Conservation (phyloP, 257 asterid species). For the Nicotiana sylvestris region DNA sequence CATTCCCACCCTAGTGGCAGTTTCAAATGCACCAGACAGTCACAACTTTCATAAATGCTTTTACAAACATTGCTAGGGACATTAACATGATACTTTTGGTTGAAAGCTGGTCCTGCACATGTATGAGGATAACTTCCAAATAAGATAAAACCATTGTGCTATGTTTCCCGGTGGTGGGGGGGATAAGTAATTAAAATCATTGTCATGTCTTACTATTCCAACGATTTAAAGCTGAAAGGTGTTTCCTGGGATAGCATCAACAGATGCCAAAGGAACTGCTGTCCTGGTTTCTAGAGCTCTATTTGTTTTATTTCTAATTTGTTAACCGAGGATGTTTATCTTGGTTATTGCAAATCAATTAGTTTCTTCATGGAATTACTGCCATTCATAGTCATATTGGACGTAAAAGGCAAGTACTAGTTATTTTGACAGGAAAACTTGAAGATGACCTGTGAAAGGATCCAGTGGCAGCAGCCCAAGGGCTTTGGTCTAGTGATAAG, state of each 20-base stretch:
- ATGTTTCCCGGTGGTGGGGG: not conserved
- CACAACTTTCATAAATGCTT: not conserved
- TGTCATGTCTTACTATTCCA: not conserved
- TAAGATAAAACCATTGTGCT: not conserved
- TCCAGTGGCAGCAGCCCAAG: not conserved
- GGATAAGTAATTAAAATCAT: not conserved
- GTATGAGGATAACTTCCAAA: not conserved
- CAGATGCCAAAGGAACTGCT: not conserved
- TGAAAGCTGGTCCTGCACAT: not conserved
- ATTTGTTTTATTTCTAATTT: not conserved
- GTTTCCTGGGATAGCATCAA: slow-evolving; percentile 1
- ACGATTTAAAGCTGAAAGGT: not conserved
- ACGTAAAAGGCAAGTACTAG: not conserved
- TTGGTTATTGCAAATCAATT: not conserved
- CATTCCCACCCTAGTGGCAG: not conserved
- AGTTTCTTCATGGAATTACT: not conserved
- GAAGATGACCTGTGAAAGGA: not conserved
- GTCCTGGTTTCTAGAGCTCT: not conserved
- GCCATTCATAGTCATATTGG: not conserved
- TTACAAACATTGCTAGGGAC: not conserved
- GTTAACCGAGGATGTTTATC: not conserved
- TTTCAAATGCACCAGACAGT: not conserved
- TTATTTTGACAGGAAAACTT: not conserved
- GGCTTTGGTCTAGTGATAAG: not conserved
- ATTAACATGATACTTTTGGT: not conserved